Conservation (phyloP, 192 early-diverging fungal species). For the Kickxella alabastrina region DNA sequence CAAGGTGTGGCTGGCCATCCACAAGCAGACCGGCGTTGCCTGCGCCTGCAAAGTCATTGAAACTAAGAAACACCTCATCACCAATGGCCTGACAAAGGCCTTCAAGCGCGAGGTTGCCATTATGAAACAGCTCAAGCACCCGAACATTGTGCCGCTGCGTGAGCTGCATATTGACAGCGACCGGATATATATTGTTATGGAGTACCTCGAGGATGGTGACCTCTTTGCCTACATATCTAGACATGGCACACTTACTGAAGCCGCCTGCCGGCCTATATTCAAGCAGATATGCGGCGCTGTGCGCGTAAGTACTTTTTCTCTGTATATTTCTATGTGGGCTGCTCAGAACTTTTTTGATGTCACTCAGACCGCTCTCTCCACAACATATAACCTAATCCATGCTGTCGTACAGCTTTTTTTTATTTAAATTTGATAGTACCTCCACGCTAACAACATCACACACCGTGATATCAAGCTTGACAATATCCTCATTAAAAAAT, state of each 20-base stretch:
- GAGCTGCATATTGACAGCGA: constrained; percentile 44
- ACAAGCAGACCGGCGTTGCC: constrained; percentile 38
- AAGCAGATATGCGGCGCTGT: constrained; percentile 46
- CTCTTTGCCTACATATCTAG: constrained; percentile 42
- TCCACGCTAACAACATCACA: constrained; percentile 78
- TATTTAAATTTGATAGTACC: no score
- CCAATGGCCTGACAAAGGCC: constrained; percentile 34
- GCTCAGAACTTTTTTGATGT: not conserved
- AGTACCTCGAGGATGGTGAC: constrained; percentile 49
- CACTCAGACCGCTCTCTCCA: no score
- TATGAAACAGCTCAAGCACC: constrained; percentile 34
- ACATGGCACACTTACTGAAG: constrained; percentile 34
- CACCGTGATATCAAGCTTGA: constrained; percentile 96
- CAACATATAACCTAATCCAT: no score
- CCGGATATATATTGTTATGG: constrained; percentile 51
- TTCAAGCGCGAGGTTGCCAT: constrained; percentile 50
- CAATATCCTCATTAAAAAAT: constrained; percentile 54
- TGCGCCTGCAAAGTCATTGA: constrained; percentile 53
- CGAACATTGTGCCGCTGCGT: constrained; percentile 41
- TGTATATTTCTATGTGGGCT: no score
- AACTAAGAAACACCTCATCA: constrained; percentile 41
- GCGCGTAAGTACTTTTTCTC: constrained; percentile 8
- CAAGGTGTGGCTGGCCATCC: constrained; percentile 47
- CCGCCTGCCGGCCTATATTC: constrained; percentile 42
- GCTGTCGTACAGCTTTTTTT: no score